Evolutionary conservation across 805 yeast species (phyloP).

Genomic region (Ogataea ramenticola): DNA sequence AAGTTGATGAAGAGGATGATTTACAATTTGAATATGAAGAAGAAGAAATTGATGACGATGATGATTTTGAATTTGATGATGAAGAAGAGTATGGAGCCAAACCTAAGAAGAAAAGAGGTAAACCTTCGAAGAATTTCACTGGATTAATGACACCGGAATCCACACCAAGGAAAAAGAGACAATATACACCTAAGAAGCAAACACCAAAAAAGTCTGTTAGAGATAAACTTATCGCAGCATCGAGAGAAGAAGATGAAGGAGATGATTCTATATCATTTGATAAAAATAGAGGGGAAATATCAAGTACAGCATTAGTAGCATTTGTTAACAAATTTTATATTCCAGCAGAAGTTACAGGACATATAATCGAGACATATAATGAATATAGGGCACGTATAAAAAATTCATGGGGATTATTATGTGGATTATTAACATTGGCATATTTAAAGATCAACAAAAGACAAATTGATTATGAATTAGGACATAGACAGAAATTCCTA

Average conservation of each 20-base stretch:
- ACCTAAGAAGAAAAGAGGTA: neutral
- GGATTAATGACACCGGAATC: conserved; percentile 13
- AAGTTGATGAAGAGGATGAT: neutral
- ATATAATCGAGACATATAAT: conserved; percentile 43
- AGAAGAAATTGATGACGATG: neutral
- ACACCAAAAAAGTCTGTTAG: conserved; percentile 2
- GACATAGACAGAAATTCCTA: conserved; percentile 40
- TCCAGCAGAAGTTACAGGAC: conserved; percentile 43
- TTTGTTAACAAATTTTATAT: conserved; percentile 61
- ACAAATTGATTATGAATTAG: conserved; percentile 36
- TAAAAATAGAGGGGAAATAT: conserved; percentile 9
- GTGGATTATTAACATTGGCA: conserved; percentile 59
- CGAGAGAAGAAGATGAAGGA: conserved; percentile 6
- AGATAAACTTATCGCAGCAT: conserved; percentile 12
- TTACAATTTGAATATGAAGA: neutral
- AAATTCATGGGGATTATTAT: conserved; percentile 62
- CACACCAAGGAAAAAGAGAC: conserved; percentile 8
- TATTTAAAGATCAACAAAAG: conserved; percentile 47
- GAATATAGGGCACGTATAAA: conserved; percentile 45
- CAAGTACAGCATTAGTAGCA: conserved; percentile 33
- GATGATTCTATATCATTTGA: conserved; percentile 5
- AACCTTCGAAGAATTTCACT: neutral
- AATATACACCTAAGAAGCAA: neutral
- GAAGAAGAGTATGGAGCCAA: neutral
- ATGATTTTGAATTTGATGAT: neutral